Conservation (phyloP, 345 rosid species). For the Populus deltoides region DNA sequence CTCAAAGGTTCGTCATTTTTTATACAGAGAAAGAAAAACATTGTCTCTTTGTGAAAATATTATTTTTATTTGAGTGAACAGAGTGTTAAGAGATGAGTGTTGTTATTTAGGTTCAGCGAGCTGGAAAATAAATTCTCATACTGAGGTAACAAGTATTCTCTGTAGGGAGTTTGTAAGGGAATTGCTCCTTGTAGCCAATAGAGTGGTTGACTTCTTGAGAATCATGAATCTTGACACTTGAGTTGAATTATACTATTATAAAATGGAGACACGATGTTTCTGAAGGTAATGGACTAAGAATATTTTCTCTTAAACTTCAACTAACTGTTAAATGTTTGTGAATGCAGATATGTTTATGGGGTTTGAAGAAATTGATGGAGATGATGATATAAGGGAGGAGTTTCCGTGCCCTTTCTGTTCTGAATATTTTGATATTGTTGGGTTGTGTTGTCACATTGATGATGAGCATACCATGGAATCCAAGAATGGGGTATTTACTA, state of each 20-base stretch:
- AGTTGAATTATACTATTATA: neutral
- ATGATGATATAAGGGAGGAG: constrained; percentile 88
- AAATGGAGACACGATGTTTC: neutral
- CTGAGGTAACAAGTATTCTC: neutral
- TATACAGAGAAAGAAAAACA: neutral
- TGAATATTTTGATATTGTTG: constrained; percentile 79
- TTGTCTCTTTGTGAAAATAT: neutral
- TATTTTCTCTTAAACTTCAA: neutral
- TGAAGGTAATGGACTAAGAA: neutral
- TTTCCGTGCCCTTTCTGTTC: constrained; percentile 95
- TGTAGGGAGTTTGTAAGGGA: neutral
- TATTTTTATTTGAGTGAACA: neutral
- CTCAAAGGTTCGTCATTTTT: neutral
- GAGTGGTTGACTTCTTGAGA: neutral
- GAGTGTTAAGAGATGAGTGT: neutral
- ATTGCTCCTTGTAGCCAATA: neutral
- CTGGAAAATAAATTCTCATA: neutral
- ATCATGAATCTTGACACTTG: neutral
- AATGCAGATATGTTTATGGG: constrained; percentile 76
- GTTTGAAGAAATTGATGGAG: constrained; percentile 83
- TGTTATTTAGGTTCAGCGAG: neutral
- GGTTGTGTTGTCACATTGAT: constrained; percentile 89
- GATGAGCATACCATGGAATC: constrained; percentile 87
- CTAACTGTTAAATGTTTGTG: constrained; percentile 10
- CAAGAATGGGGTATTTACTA: constrained; percentile 69